Evolutionary conservation across 2,329 filamentous ascomycete genomes (phyloP), one percentile per base, ranked within the genome.

Genomic region (Cadophora sp.): DNA sequence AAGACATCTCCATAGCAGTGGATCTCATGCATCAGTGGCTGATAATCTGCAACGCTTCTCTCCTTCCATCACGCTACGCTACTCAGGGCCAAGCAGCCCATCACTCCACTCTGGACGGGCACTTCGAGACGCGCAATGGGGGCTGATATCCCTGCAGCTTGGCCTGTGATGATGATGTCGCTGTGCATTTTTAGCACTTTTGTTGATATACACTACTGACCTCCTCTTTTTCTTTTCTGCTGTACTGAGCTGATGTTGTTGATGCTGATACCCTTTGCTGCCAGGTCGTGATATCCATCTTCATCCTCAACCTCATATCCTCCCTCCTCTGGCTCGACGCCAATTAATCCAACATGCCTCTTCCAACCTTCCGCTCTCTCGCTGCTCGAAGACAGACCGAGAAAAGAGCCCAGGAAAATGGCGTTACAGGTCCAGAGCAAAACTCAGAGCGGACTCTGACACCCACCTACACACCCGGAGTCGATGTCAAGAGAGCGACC

Each of bases 401-500:
- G 56, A 67, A 68, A 47, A 33, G 64, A 56, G 61, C 64, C 33
- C 47, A 60, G 63, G 41, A 59, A 58, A 66, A 68, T 60, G 67
- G 63, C 59, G 68, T 64, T 36, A 22, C 53, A 11, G 20, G 33
- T 39, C 18, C 68, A 58, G 68, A 70, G n/a, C 30, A 58, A 14
- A 62, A 62, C 36, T 73, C 73, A 20, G 74, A 74, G 30, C 61
- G 69, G 41, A 73, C 73, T 4, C 60, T 74, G 43, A 73, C 73
- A 18, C 69, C 71, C 27, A 69, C 63, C 5, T 63, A 68, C 22
- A 63, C 62, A 9, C 68, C 72, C 2, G 69, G 68, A 22, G 72
- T 78, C 8, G 73, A 79, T 62, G 67, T 84, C 71, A 83, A 83
- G 74, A 78, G 79, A 68, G 82, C 81, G 27, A 87, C 85, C 0